A percentile compares a stretch with the other conserved stretches of the same genome.
Conservation (phyloP, 108 stramenopile species). For the Skeletonema marinoi region DNA sequence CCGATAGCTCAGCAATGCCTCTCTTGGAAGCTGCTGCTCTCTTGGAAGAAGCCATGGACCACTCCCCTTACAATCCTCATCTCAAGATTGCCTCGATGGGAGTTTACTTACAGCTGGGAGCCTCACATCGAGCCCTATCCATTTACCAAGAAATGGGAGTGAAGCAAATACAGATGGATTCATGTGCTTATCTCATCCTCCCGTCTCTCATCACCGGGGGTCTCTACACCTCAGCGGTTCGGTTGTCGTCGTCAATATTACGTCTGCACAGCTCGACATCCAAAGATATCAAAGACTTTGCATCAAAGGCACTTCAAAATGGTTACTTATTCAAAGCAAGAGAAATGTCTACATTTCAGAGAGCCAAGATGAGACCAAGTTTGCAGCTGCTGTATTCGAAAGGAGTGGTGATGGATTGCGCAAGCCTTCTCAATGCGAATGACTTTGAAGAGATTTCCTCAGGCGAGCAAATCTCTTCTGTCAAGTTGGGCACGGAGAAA, state of each 20-base stretch:
- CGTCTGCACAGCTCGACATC: conserved; percentile 62
- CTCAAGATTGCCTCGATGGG: conserved; percentile 71
- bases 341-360: conserved; percentile 75
- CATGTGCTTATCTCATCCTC: conserved; percentile 71
- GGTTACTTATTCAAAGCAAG: conserved; percentile 69
- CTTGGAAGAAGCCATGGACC: conserved; percentile 63
- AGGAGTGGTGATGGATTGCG: conserved; percentile 70
- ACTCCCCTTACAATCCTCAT: conserved; percentile 81
- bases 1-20: background rate
- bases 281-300: conserved; percentile 64
- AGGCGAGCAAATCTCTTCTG: conserved; percentile 19
- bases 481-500: conserved; percentile 48
- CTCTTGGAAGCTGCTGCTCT: conserved; percentile 54
- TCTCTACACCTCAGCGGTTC: conserved; percentile 69
- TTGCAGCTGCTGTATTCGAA: conserved; percentile 65
- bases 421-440: conserved; percentile 52
- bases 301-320: conserved; percentile 62
- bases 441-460: conserved; percentile 25
- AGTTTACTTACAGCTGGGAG: conserved; percentile 53
- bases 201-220: conserved; percentile 65
- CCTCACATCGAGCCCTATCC: conserved; percentile 52
- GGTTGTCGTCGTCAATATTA: conserved; percentile 53
- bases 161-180: conserved; percentile 84
- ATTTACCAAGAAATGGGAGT: conserved; percentile 58
- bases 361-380: conserved; percentile 66